These are phyloP conservation scores for Rhizoclosmatium globosum DNA, from an alignment of 192 early-diverging fungal genomes.

Conservation along the genomic window DNA sequence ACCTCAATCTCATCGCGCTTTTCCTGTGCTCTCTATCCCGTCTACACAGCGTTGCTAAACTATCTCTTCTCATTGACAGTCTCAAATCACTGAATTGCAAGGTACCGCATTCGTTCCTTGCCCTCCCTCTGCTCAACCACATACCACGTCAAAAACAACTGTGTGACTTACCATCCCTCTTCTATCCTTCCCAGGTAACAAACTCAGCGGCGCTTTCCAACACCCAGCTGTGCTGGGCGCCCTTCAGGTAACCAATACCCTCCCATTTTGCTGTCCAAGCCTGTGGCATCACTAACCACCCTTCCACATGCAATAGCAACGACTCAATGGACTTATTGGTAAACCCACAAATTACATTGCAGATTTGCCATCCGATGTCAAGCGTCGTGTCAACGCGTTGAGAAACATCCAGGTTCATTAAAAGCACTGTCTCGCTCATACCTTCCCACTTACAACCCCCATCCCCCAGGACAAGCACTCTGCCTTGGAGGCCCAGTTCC, in stretches of 20 bases:
- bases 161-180: background rate
- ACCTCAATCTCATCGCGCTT: background rate
- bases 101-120: background rate
- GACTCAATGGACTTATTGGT: slow-evolving; percentile 82
- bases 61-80: slow-evolving; percentile 1
- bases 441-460: background rate
- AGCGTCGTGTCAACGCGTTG: slow-evolving; percentile 86
- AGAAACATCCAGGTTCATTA: slow-evolving; percentile 78
- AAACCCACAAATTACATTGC: slow-evolving; percentile 59
- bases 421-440: background rate
- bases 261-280: background rate
- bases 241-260: slow-evolving; percentile 39
- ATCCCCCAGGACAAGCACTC: slow-evolving; percentile 72
- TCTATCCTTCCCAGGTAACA: slow-evolving; percentile 27
- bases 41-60: background rate
- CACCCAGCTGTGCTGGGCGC: slow-evolving; percentile 48
- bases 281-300: no score
- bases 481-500: slow-evolving; percentile 87
- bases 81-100: slow-evolving; percentile 22
- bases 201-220: slow-evolving; percentile 43
- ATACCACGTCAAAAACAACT: no score
- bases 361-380: slow-evolving; percentile 76
- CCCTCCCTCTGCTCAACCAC: no score
- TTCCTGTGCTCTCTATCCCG: no score
- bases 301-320: slow-evolving; percentile 55